Conservation (phyloP, 352 stramenopile genomes). For the Globisporangium radiosum region DNA sequence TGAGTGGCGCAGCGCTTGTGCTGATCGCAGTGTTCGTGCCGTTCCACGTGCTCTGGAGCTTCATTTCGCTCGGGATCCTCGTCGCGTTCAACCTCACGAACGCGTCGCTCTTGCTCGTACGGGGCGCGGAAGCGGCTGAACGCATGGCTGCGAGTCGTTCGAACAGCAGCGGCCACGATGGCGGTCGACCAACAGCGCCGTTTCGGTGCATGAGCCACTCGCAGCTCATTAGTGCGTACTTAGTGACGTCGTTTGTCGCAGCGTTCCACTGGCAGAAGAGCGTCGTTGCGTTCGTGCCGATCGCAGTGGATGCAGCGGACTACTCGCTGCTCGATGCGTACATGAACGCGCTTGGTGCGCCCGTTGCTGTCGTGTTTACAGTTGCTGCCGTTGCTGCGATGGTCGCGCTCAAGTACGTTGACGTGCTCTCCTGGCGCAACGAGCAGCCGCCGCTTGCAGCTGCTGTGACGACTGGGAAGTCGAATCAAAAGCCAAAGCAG, state of each 20-base stretch:
- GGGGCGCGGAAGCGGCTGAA: constrained; percentile 16
- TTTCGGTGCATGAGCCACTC: constrained; percentile 25
- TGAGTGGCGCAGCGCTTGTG: constrained; percentile 44
- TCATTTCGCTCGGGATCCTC: constrained; percentile 88
- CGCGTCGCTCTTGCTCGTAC: constrained; percentile 66
- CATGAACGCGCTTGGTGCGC: constrained; percentile 39
- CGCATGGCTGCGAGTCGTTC: neutral
- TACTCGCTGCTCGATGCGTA: constrained; percentile 40
- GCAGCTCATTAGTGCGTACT: constrained; percentile 35
- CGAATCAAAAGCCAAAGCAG: too few relatives aligned
- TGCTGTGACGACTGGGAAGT: neutral
- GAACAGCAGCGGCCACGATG: constrained; percentile 1
- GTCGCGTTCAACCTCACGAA: constrained; percentile 90
- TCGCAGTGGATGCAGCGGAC: constrained; percentile 13
- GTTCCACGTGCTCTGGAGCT: constrained; percentile 84
- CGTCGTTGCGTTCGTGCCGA: constrained; percentile 28
- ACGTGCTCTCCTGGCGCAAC: constrained; percentile 11
- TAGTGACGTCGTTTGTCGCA: constrained; percentile 56
- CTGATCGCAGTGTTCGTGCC: constrained; percentile 69
- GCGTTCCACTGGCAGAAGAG: constrained; percentile 77
- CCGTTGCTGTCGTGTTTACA: constrained; percentile 44
- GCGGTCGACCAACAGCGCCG: too few relatives aligned
- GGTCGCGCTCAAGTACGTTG: constrained; percentile 43
- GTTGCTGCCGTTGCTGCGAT: constrained; percentile 45
- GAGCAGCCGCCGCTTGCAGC: too few relatives aligned